These are phyloP conservation scores for Chaetomiaceae sp. DNA, from an alignment of 2,329 filamentous ascomycete species.

Conservation along the genomic window DNA sequence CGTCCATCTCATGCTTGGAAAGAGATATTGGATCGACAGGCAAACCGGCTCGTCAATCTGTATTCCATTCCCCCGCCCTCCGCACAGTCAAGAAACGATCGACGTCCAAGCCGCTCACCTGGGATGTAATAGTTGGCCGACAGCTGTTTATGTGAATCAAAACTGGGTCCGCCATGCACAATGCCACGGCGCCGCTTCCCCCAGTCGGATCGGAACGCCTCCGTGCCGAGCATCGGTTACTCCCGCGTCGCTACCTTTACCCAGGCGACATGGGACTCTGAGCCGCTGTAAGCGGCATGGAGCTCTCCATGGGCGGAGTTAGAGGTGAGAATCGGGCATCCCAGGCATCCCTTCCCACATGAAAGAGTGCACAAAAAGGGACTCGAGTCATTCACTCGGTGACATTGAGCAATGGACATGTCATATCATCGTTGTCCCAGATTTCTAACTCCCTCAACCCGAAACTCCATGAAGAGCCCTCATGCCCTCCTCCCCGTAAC, in stretches of 20 bases:
- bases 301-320: too few species aligned
- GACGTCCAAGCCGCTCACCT: background rate
- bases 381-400: too few species aligned
- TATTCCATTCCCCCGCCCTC: background rate
- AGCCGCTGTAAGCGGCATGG: too few species aligned
- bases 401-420: too few species aligned
- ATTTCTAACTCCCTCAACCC: background rate
- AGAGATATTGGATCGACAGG: constrained; percentile 16
- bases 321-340: too few species aligned
- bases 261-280: background rate
- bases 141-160: constrained; percentile 10
- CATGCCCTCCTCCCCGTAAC: constrained; percentile 42
- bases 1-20: background rate
- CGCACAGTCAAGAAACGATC: constrained; percentile 3
- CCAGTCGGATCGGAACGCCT: constrained; percentile 2
- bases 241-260: constrained; percentile 1
- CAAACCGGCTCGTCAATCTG: constrained; percentile 8
- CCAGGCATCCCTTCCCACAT: too few species aligned
- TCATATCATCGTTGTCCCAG: too few species aligned
- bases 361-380: too few species aligned
- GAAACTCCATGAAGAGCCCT: background rate
- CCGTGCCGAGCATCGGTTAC: background rate
- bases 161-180: constrained; percentile 8
- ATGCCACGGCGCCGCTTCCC: constrained; percentile 7
- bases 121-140: constrained; percentile 7